Evolutionary conservation across 768 basidiomycete species (phyloP), one percentile per base, ranked within the genome.

Genomic region (Phaffia australis): DNA sequence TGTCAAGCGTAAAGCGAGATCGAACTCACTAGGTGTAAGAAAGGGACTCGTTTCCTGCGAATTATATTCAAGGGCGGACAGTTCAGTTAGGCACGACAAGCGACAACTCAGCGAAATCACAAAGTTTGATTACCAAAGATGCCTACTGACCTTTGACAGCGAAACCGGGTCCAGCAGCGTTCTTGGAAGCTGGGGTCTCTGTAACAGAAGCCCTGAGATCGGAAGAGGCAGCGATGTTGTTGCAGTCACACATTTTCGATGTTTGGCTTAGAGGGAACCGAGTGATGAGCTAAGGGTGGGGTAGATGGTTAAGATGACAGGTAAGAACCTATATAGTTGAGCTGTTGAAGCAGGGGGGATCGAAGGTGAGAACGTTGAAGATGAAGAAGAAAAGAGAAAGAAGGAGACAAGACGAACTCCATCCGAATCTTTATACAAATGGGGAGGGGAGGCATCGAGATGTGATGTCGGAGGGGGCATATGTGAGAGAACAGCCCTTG

Each of bases 1-100:
- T 75, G 48, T 54, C 59, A 71, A 75, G 70, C 27, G 73, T 74
- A 35, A 73, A 72, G 64, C 64, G 49, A 30, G 75, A 73, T 60
- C 70, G 73, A 68, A 74, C 76, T 42, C 35, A 42, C 35, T 57
- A 57, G 27, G 56, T 74, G 60, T 74, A 75, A 51, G 50, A 35
- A 57, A 46, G 64, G 29, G 42, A 11, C 50, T 65, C 42, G 46
- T 56, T 29, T 47, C 46, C 56, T 57, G 27, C 56, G 27, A 4
- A 16, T n/a, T 27, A 5, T 21, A 56, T 56, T 21, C n/a, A 29
- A 56, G 9, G 9, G 9, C n/a, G 30, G 9, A 23, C n/a, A 11
- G 54, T 23, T 56, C 54, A 29, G 54, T 14, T 23, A 56, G n/a
- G 30, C n/a, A 23, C 30, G 54, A 9, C 11, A 56, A 23, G 11